These are phyloP conservation scores for Neurospora sp. DNA, from an alignment of 495 filamentous ascomycete genomes.

Conservation along the genomic window DNA sequence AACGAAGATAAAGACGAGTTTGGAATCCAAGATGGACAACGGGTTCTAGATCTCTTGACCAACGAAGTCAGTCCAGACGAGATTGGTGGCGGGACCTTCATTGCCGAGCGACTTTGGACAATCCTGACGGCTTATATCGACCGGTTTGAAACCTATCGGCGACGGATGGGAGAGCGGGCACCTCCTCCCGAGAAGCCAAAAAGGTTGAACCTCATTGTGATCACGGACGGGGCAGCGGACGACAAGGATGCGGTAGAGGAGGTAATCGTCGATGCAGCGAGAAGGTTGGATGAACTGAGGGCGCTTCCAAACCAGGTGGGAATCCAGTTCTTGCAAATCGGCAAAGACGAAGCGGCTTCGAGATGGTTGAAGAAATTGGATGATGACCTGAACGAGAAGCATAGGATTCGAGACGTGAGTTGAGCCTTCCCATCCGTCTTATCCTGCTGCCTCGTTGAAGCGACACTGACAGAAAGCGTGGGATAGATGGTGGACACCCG, in stretches of 20 bases:
- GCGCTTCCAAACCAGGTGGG: slow-evolving; percentile 72
- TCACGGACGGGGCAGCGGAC: slow-evolving; percentile 71
- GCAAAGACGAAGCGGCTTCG: slow-evolving; percentile 50
- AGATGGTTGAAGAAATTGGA: slow-evolving; percentile 7
- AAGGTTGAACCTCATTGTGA: slow-evolving; percentile 75
- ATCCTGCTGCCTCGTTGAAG: background rate
- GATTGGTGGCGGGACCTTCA: slow-evolving; percentile 48
- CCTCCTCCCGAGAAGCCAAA: slow-evolving; percentile 37
- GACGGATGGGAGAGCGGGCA: slow-evolving; percentile 4
- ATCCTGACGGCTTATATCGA: slow-evolving; percentile 56
- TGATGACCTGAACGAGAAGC: slow-evolving; percentile 5
- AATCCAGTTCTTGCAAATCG: slow-evolving; percentile 85
- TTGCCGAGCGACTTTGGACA: slow-evolving; percentile 51
- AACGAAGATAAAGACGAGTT: slow-evolving; percentile 24
- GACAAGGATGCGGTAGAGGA: slow-evolving; percentile 54
- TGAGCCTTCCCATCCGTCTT: background rate
- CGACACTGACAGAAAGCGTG: background rate
- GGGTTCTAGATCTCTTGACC: slow-evolving; percentile 55
- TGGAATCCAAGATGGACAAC: slow-evolving; percentile 43
- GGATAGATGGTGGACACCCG: slow-evolving; percentile 11
- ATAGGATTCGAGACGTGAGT: slow-evolving; percentile 7
- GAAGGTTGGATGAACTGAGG: slow-evolving; percentile 55
- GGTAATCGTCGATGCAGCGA: slow-evolving; percentile 53
- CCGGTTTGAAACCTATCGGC: slow-evolving; percentile 9
- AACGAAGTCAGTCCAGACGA: slow-evolving; percentile 39